Base-by-base conservation (phyloP, 163 green algal species). In the Chloromonas sp. region DNA sequence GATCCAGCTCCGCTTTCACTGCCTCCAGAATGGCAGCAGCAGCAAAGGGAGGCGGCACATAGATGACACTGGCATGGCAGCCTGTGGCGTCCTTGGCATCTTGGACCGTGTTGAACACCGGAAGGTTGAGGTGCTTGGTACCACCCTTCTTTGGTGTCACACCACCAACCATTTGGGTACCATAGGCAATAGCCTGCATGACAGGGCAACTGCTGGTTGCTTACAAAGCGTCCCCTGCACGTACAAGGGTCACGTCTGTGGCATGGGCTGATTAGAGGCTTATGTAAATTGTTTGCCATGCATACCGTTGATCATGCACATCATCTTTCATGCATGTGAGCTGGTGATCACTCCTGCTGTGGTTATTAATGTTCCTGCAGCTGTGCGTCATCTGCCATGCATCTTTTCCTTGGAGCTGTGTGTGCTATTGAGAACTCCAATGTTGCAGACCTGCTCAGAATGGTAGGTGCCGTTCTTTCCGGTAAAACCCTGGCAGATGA, bases 391-490 rank as follows among this genome's bases (percentile, higher is more conserved):
- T 36, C 36, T 36, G 36, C 36, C 36, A 36, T 36, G 36, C 36
- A 36, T 36, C 36, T 36, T 36, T 36, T 36, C 36, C 36, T 36
- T 36, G 36, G 36, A 36, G 36, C 66, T 81, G 36, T 36, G 36
- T 36, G 36, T 36, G 36, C 36, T 36, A 36, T 36, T 36, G 36
- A 36, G 36, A 36, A 36, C 36, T 36, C 36, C 36, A 36, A 36
- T 36, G 36, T 36, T 36, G 66, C 66, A 11, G 5, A 92, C 94
- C 94, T 99, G 97, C 87, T 99, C 89, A 0, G 94, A 97, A 88
- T 99, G 97, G 89, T 99, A 99, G 62, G 95, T 99, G 60, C 97
- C 97, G 79, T 97, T 99, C 92, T 98, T 99, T 71, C 97, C 97
- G 1, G 97, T 99, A 82, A 99, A 91, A 60, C 93, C 97, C 88